Percentiles rank a stretch among this genome's conserved stretches.
Evolutionary conservation across 2,329 filamentous ascomycete species (phyloP).

Genomic region (Talaromyces sp.): DNA sequence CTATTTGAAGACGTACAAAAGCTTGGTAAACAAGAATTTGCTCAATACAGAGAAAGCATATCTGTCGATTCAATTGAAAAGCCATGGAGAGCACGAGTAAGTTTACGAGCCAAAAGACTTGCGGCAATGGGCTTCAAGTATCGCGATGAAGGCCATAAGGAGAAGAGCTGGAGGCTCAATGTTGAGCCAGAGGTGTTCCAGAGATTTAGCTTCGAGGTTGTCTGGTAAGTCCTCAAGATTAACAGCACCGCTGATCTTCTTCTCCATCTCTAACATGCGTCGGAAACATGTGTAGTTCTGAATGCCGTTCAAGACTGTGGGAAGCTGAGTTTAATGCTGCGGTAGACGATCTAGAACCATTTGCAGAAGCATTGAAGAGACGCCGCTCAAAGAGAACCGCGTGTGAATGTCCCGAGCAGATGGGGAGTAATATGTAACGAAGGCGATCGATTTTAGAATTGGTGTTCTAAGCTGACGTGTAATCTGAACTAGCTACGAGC

Average conservation of each 20-base stretch:
- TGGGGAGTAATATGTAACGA: not conserved
- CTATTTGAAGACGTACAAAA: constrained; percentile 15
- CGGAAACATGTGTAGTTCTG: not conserved
- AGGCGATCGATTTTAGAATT: not conserved
- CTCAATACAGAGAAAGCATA: not conserved
- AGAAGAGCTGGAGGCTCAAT: constrained; percentile 17
- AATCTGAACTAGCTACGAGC: not conserved
- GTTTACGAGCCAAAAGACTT: not conserved
- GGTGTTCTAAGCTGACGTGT: not conserved
- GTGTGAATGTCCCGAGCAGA: constrained; percentile 4
- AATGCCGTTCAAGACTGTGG: constrained; percentile 16
- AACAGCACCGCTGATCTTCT: too few species aligned
- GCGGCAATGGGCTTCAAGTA: not conserved
- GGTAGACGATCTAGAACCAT: not conserved
- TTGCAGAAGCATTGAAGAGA: not conserved
- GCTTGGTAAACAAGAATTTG: not conserved
- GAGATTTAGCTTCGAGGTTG: constrained; percentile 17
- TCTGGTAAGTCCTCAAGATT: constrained; percentile 9
- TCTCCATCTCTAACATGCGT: not conserved
- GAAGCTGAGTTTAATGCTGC: constrained; percentile 11
- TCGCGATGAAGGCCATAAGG: constrained; percentile 1
- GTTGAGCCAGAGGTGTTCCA: constrained; percentile 18
- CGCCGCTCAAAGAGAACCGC: not conserved
- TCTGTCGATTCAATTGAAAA: not conserved
- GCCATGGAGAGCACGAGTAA: not conserved